Evolutionary conservation across 2,329 filamentous ascomycete species (phyloP).

Genomic region (Boeremia exigua): DNA sequence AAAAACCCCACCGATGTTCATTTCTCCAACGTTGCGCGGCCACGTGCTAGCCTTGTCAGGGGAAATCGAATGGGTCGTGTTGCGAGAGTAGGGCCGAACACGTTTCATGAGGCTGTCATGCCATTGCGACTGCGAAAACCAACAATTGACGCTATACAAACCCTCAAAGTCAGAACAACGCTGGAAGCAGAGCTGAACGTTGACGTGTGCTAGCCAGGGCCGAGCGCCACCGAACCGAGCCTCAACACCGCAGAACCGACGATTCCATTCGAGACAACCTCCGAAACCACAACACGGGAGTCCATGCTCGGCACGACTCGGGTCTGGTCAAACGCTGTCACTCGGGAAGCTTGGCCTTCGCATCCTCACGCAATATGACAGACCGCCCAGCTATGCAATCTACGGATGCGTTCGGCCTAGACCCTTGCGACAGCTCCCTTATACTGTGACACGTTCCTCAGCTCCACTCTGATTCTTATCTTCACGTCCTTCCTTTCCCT

Average conservation of each 20-base stretch:
- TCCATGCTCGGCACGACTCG: neutral
- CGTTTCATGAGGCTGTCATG: constrained; percentile 10
- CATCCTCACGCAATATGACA: neutral
- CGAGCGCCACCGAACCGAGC: neutral
- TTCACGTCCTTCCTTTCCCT: neutral
- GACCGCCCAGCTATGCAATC: neutral
- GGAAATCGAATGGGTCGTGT: neutral
- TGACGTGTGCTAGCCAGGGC: neutral
- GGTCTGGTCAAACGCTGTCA: neutral
- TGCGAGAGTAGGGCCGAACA: constrained; percentile 10
- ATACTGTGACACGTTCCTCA: neutral
- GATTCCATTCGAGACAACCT: neutral
- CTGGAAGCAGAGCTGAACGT: neutral
- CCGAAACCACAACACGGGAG: neutral
- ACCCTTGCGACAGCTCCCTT: neutral
- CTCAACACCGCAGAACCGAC: neutral
- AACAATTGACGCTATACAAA: neutral
- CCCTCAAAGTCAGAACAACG: neutral
- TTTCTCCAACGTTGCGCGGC: neutral
- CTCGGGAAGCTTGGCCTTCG: constrained; percentile 2
- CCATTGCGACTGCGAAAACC: neutral
- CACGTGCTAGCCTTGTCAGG: constrained; percentile 2
- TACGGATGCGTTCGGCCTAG: constrained; percentile 2
- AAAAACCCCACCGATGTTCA: neutral
- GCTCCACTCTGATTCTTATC: neutral